These are phyloP conservation scores for Glycine soja DNA, from an alignment of 306 rosid species.

Conservation along the genomic window DNA sequence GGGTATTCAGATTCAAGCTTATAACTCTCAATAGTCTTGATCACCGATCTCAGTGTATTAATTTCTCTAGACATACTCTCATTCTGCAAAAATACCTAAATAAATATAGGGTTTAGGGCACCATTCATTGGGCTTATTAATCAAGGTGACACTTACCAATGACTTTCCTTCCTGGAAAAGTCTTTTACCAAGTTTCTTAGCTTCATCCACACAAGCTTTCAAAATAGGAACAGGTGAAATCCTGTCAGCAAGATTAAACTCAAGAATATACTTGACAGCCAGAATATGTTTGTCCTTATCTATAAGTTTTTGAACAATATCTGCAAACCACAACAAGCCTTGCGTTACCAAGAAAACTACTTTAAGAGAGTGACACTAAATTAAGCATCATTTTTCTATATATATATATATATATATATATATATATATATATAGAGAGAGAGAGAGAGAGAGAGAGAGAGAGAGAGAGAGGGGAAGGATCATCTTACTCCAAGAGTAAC, in stretches of 20 bases:
- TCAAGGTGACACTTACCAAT: conserved; percentile 56
- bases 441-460: no score
- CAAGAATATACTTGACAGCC: conserved; percentile 75
- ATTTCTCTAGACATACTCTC: conserved; percentile 71
- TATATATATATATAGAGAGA: no score
- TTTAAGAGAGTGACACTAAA: neutral
- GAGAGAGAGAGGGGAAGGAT: no score
- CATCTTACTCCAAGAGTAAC: no score
- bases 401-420: neutral
- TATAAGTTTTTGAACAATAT: conserved; percentile 71
- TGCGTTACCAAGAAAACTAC: conserved; percentile 29
- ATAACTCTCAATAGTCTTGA: conserved; percentile 64
- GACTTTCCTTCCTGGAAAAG: conserved; percentile 66
- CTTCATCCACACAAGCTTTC: conserved; percentile 64
- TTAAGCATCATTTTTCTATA: neutral
- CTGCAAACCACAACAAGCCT: conserved; percentile 58
- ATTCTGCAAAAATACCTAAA: conserved; percentile 57
- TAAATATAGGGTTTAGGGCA: conserved; percentile 42
- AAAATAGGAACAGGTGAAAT: conserved; percentile 77
- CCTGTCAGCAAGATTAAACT: conserved; percentile 68
- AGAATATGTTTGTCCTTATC: conserved; percentile 61
- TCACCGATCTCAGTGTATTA: conserved; percentile 63
- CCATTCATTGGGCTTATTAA: conserved; percentile 23
- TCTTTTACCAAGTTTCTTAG: conserved; percentile 58
- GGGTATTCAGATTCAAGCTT: conserved; percentile 77